Percentiles rank a stretch among this genome's conserved stretches.
phyloP scores from a whole-genome alignment of 805 yeast species.

The Candida loeiensis region DNA sequence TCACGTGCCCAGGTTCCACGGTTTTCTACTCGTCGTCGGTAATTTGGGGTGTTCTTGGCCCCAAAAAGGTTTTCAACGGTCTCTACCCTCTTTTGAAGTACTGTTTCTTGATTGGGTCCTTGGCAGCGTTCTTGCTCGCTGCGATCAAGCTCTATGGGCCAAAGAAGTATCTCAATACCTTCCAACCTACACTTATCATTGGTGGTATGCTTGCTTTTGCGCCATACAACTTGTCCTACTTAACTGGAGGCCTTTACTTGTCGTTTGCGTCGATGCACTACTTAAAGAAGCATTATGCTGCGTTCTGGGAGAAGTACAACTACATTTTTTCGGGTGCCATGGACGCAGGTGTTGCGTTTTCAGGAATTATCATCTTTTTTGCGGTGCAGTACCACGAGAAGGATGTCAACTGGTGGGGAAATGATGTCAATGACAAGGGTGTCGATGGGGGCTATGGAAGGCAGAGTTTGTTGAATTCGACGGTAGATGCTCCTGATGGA shows the following conservation, averaged over 20 bases:
- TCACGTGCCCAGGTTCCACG: slow-evolving; percentile 28
- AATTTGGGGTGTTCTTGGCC: slow-evolving; percentile 57
- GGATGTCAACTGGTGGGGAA: slow-evolving; percentile 31
- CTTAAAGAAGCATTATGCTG: slow-evolving; percentile 22
- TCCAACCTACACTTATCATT: slow-evolving; percentile 32
- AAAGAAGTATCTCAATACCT: slow-evolving; percentile 20
- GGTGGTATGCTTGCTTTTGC: slow-evolving; percentile 31
- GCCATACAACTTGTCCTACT: slow-evolving; percentile 32
- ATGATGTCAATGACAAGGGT: slow-evolving; percentile 28
- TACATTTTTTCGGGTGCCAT: slow-evolving; percentile 31
- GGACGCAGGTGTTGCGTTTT: slow-evolving; percentile 34
- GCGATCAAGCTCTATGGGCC: slow-evolving; percentile 15
- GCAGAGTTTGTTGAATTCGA: slow-evolving; percentile 13
- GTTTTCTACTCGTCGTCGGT: slow-evolving; percentile 53
- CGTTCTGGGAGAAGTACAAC: slow-evolving; percentile 37
- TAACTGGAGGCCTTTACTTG: slow-evolving; percentile 27
- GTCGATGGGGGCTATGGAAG: slow-evolving; percentile 24
- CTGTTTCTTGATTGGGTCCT: slow-evolving; percentile 33
- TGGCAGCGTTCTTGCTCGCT: slow-evolving; percentile 21
- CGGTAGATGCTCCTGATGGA: slow-evolving; percentile 26
- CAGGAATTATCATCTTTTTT: slow-evolving; percentile 33
- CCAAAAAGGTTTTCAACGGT: slow-evolving; percentile 29
- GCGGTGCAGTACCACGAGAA: slow-evolving; percentile 34
- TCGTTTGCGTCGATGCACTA: slow-evolving; percentile 27
- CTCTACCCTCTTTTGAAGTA: slow-evolving; percentile 31